Conservation (phyloP, 768 basidiomycete genomes). For the Termitomyces eurrhizus region DNA sequence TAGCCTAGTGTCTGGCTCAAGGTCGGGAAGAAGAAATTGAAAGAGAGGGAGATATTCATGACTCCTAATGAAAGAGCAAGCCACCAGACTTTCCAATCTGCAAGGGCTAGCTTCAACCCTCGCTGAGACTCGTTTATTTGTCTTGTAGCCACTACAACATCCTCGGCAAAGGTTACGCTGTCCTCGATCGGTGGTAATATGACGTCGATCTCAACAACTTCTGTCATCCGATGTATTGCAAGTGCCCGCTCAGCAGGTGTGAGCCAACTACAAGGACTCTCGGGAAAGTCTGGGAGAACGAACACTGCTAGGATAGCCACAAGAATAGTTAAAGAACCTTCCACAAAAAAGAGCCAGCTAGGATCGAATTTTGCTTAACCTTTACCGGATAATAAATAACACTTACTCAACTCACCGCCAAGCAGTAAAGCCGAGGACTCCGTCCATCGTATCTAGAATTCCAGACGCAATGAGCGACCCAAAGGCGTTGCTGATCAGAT, state of each 20-base stretch:
- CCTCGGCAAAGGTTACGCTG: not conserved
- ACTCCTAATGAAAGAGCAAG: slow-evolving; percentile 60
- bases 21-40: slow-evolving; percentile 81
- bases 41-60: slow-evolving; percentile 61
- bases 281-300: slow-evolving; percentile 80
- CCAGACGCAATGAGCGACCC: slow-evolving; percentile 79
- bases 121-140: slow-evolving; percentile 21
- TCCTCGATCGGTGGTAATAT: slow-evolving; percentile 33
- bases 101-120: slow-evolving; percentile 61
- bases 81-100: slow-evolving; percentile 86
- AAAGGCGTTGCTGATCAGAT: slow-evolving; percentile 82
- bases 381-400: not conserved
- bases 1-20: slow-evolving; percentile 71
- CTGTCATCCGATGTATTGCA: slow-evolving; percentile 61
- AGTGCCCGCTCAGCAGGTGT: slow-evolving; percentile 55
- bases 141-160: not conserved
- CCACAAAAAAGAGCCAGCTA: slow-evolving; percentile 78
- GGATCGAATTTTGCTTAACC: not conserved
- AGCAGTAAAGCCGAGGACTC: slow-evolving; percentile 65
- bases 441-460: slow-evolving; percentile 74
- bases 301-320: slow-evolving; percentile 54
- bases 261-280: slow-evolving; percentile 55
- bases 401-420: slow-evolving; percentile 58
- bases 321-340: slow-evolving; percentile 61
- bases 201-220: slow-evolving; percentile 57